These are phyloP conservation scores for Venturiaceae sp. DNA, from an alignment of 2,329 filamentous ascomycete genomes.

Conservation along the genomic window DNA sequence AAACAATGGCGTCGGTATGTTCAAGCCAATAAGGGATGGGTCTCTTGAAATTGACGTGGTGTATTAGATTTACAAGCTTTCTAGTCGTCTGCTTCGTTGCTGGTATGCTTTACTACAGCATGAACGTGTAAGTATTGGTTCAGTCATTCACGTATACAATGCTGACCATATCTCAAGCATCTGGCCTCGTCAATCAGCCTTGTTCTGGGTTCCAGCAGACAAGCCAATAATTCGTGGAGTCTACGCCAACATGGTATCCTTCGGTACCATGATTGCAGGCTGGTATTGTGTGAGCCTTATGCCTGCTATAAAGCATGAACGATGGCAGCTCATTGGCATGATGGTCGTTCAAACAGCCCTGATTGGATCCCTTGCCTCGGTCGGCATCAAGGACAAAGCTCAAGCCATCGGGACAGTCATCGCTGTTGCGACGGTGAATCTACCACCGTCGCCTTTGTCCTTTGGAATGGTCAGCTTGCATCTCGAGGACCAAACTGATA, in stretches of 20 bases:
- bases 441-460: conserved; percentile 17
- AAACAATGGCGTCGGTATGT: conserved; percentile 13
- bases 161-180: not conserved
- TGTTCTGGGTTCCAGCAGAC: conserved; percentile 13
- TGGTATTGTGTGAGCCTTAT: conserved; percentile 14
- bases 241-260: conserved; percentile 17
- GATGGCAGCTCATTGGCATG: conserved; percentile 26
- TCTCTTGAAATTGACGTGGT: not conserved
- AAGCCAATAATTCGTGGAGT: conserved; percentile 17
- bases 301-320: conserved; percentile 24
- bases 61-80: conserved; percentile 13
- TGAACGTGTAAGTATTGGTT: conserved; percentile 13
- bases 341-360: conserved; percentile 24
- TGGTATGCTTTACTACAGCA: conserved; percentile 19
- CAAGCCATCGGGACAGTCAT: conserved; percentile 25
- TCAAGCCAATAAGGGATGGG: conserved; percentile 19
- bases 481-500: conserved; percentile 24
- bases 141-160: not conserved
- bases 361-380: conserved; percentile 25
- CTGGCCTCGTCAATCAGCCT: conserved; percentile 16
- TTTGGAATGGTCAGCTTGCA: conserved; percentile 27
- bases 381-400: conserved; percentile 20
- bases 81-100: conserved; percentile 15
- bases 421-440: conserved; percentile 12
- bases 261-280: not conserved